A percentile compares a stretch with the other conserved stretches of the same genome.
Conservation (phyloP, 805 yeast genomes). For the Saccharomycopsis amapae region DNA sequence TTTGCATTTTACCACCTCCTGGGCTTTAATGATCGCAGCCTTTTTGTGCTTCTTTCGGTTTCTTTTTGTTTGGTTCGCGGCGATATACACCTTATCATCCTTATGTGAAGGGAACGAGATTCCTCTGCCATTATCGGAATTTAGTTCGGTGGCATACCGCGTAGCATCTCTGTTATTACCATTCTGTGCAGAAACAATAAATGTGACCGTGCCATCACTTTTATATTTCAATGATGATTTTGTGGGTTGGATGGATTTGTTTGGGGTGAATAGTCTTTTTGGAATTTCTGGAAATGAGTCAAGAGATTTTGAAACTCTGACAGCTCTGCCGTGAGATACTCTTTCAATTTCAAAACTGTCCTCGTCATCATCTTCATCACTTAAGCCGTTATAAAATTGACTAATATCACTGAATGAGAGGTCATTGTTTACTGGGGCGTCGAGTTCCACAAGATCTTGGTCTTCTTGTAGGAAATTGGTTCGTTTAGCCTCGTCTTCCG, state of each 20-base stretch:
- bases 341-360: slow-evolving; percentile 4
- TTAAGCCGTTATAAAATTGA: background rate
- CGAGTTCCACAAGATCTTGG: background rate
- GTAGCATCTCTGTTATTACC: slow-evolving; percentile 59
- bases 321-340: background rate
- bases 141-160: slow-evolving; percentile 60
- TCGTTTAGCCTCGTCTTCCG: slow-evolving; percentile 16
- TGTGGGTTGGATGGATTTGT: slow-evolving; percentile 10
- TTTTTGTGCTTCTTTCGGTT: slow-evolving; percentile 16
- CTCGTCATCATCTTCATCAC: slow-evolving; percentile 11
- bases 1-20: slow-evolving; percentile 7
- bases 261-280: slow-evolving; percentile 15
- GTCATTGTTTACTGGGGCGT: background rate
- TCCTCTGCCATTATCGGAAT: slow-evolving; percentile 54
- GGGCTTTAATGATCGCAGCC: slow-evolving; percentile 20
- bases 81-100: slow-evolving; percentile 6
- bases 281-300: slow-evolving; percentile 11
- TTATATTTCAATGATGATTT: slow-evolving; percentile 13
- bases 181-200: slow-evolving; percentile 54
- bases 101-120: slow-evolving; percentile 46
- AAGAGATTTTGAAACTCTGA: slow-evolving; percentile 5
- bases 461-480: too few relatives aligned
- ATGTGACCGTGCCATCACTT: slow-evolving; percentile 28
- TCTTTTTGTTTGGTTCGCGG: slow-evolving; percentile 18
- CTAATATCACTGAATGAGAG: background rate